phyloP scores from a whole-genome alignment of 2,329 filamentous ascomycete species.

The Diaporthe vaccinii region DNA sequence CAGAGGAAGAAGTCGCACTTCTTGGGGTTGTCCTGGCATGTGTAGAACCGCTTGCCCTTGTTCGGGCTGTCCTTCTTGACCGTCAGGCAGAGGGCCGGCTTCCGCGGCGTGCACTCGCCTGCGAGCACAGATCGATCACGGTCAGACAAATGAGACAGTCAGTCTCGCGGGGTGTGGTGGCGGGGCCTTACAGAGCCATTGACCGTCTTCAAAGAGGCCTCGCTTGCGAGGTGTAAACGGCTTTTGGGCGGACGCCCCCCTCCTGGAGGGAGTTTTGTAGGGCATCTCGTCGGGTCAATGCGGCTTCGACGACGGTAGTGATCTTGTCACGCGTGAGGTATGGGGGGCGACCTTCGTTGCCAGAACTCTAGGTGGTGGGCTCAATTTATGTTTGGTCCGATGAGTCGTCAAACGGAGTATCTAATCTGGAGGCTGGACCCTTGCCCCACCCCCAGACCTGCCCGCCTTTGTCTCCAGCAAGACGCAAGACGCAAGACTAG shows the following conservation, averaged over 20 bases:
- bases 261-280: constrained; percentile 40
- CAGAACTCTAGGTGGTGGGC: background rate
- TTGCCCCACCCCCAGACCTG: constrained; percentile 2
- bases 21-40: constrained; percentile 50
- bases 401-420: background rate
- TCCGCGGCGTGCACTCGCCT: constrained; percentile 60
- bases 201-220: constrained; percentile 45
- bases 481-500: too few species aligned
- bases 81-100: constrained; percentile 51
- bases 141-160: background rate
- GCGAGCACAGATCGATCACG: background rate
- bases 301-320: background rate
- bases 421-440: constrained; percentile 18
- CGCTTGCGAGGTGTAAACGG: constrained; percentile 32
- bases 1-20: constrained; percentile 62
- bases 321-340: background rate
- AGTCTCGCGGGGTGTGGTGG: background rate
- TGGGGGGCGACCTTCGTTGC: background rate
- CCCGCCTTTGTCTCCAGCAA: background rate
- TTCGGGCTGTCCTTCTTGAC: constrained; percentile 56
- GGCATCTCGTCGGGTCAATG: constrained; percentile 7
- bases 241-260: constrained; percentile 11
- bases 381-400: background rate
- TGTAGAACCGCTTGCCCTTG: constrained; percentile 58
- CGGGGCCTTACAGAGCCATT: constrained; percentile 47